phyloP scores from a whole-genome alignment of 495 filamentous ascomycete genomes.

The Clavariopsis aquatica region DNA sequence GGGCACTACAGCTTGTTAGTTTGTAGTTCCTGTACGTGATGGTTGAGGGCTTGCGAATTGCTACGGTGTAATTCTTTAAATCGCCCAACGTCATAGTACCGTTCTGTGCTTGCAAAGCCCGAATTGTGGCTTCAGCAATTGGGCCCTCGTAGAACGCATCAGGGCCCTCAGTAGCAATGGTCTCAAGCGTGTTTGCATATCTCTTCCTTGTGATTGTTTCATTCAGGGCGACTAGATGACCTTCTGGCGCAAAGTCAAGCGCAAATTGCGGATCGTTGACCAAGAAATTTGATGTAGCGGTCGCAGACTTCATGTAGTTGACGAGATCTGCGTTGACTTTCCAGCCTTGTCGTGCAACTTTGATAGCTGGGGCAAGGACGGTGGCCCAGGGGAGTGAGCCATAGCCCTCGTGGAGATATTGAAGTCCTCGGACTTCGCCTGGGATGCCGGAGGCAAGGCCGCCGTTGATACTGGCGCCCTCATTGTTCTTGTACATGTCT shows the following conservation, averaged over 20 bases:
- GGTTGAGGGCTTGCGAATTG: constrained; percentile 59
- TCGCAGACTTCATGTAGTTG: constrained; percentile 60
- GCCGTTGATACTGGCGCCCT: constrained; percentile 50
- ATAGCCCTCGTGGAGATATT: constrained; percentile 72
- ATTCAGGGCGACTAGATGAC: constrained; percentile 65
- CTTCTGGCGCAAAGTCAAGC: constrained; percentile 83
- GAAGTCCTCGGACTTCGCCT: constrained; percentile 77
- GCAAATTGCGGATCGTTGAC: constrained; percentile 75
- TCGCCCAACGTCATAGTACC: constrained; percentile 85
- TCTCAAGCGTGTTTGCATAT: constrained; percentile 75
- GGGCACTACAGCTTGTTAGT: constrained; percentile 68
- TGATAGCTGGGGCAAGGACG: constrained; percentile 69
- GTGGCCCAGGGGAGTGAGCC: constrained; percentile 69
- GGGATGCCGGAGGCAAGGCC: constrained; percentile 79
- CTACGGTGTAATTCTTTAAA: constrained; percentile 66
- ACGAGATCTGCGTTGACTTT: constrained; percentile 67
- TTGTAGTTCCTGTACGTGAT: constrained; percentile 73
- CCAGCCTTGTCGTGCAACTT: constrained; percentile 77
- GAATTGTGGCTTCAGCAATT: constrained; percentile 71
- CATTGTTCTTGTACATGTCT: constrained; percentile 70
- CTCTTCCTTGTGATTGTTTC: constrained; percentile 77
- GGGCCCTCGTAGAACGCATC: constrained; percentile 76
- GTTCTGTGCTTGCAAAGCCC: constrained; percentile 60
- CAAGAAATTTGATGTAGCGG: constrained; percentile 59
- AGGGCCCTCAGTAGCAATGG: constrained; percentile 67